Evolutionary conservation across 164 flowering plant genomes (phyloP), one percentile per base, ranked within the genome.

Genomic region (Paratinospora sagittata): DNA sequence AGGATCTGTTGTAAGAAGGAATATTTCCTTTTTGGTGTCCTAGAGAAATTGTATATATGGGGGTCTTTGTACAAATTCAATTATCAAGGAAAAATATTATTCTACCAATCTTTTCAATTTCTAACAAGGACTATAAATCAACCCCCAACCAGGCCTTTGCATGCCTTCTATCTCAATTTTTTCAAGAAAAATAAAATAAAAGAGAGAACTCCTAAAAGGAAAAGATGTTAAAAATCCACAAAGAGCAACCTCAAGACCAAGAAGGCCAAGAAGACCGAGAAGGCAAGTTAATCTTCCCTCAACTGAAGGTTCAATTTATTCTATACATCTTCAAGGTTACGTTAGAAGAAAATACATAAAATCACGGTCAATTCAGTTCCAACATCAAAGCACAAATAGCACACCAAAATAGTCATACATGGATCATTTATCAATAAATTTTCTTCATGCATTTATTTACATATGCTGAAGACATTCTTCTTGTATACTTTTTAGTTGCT

Each of bases 341-440:
- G n/a, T n/a, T n/a, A n/a, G n/a, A n/a, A n/a, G n/a, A n/a, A n/a
- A n/a, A n/a, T n/a, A n/a, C n/a, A n/a, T n/a, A n/a, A n/a, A n/a
- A n/a, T n/a, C n/a, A n/a, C n/a, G n/a, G n/a, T n/a, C n/a, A 55
- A 55, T 55, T n/a, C 60, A 55, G 7, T 55, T 55, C 60, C 21
- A 19, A 19, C 24, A 3, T 34, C 12, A 23, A 14, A 70, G 17
- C 7, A 2, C n/a, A 34, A 45, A 12, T 30, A n/a, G 27, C 43
- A 19, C 13, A 9, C 19, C 37, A 39, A 2, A 30, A 52, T 39
- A 71, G 39, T 41, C 27, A 27, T 19, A n/a, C 33, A 71, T n/a
- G 27, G 19, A 73, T 36, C 70, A 52, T 66, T 37, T 47, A 66
- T 66, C 24, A 41, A 61, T 5, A 55, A 55, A 6, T 55, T 55